These are phyloP conservation scores for Rubroboletus pulcherrimus DNA, from an alignment of 768 basidiomycete species.

Conservation along the genomic window DNA sequence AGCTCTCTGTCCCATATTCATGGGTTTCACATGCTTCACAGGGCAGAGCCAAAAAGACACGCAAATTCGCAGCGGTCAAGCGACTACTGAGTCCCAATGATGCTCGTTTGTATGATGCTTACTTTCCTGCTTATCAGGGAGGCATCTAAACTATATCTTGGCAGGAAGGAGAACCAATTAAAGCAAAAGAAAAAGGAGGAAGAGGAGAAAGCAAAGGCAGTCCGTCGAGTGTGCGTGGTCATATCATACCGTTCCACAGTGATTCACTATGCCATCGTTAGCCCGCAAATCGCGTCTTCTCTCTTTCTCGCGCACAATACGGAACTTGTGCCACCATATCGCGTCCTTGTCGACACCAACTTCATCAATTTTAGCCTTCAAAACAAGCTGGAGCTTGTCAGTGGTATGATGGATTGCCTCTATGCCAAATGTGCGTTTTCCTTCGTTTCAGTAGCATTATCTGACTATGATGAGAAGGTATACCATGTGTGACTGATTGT, in stretches of 20 bases:
- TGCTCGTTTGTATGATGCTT: constrained; percentile 72
- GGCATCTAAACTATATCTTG: constrained; percentile 5
- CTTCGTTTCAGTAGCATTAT: not conserved
- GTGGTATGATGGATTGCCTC: constrained; percentile 99
- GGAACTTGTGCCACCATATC: constrained; percentile 93
- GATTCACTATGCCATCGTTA: constrained; percentile 27
- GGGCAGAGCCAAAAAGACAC: constrained; percentile 90
- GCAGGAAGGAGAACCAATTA: constrained; percentile 88
- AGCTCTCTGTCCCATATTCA: not conserved
- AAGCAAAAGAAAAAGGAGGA: constrained; percentile 86
- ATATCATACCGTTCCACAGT: not conserved
- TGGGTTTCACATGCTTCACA: constrained; percentile 27
- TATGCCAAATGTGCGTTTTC: constrained; percentile 85
- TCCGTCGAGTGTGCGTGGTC: constrained; percentile 69
- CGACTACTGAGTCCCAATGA: constrained; percentile 93
- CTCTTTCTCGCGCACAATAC: constrained; percentile 94
- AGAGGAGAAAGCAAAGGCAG: constrained; percentile 72
- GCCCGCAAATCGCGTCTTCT: constrained; percentile 84
- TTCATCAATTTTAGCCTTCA: constrained; percentile 99
- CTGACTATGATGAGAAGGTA: constrained; percentile 51
- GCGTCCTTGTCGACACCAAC: constrained; percentile 97
- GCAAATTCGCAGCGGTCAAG: constrained; percentile 94
- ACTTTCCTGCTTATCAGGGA: not conserved
- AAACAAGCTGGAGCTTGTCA: constrained; percentile 93
- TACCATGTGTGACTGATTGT: constrained; percentile 98